Evolutionary conservation across 1,284 basidiomycete genomes (phyloP).

Genomic region (Cutaneotrichosporon cutaneum): DNA sequence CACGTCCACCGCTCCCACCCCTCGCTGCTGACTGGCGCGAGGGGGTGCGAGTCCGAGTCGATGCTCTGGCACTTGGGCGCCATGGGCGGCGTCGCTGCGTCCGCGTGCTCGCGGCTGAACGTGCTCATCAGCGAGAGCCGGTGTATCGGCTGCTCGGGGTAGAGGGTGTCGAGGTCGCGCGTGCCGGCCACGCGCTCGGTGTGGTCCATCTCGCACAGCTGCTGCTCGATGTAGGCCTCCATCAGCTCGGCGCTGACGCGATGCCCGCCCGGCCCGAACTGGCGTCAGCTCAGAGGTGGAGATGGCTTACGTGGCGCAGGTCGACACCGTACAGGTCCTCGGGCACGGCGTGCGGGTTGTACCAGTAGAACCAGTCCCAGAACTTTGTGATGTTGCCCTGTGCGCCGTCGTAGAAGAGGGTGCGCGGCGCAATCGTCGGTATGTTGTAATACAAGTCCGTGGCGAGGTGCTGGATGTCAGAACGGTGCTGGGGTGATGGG

Average conservation of each 20-base stretch:
- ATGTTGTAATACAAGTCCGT: constrained; percentile 45
- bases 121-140: constrained; percentile 7
- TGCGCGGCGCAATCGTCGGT: constrained; percentile 40
- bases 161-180: constrained; percentile 25
- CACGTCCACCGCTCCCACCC: constrained; percentile 47
- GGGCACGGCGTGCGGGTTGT: constrained; percentile 8
- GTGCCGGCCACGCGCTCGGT: constrained; percentile 20
- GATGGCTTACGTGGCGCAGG: constrained; percentile 42
- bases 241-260: constrained; percentile 36
- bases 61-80: constrained; percentile 28
- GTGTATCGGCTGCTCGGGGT: constrained; percentile 26
- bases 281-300: no score
- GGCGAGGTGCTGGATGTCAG: constrained; percentile 34
- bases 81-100: constrained; percentile 37
- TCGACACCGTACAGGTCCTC: constrained; percentile 28
- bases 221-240: constrained; percentile 41
- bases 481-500: no score
- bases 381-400: constrained; percentile 17
- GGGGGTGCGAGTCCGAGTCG: constrained; percentile 31
- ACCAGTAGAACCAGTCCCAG: constrained; percentile 16
- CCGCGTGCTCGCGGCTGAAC: constrained; percentile 13
- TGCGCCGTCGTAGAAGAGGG: constrained; percentile 28
- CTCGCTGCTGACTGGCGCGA: constrained; percentile 28
- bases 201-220: constrained; percentile 43
- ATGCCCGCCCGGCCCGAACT: constrained; percentile 23